Conservation (phyloP, 2,329 filamentous ascomycete species). For the Pochonia chlamydosporia region DNA sequence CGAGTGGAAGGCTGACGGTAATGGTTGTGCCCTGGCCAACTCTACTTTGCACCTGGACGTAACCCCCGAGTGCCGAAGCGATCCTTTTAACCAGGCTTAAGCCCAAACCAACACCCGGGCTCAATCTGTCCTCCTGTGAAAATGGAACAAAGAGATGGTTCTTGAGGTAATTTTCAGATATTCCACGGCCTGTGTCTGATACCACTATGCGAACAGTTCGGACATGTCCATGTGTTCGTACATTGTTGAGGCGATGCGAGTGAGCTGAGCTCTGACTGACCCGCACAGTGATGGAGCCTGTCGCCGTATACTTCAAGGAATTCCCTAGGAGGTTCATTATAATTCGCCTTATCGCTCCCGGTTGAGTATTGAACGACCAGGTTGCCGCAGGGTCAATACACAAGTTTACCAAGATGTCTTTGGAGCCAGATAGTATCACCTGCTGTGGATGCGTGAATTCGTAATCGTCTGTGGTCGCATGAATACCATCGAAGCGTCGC, state of each 20-base stretch:
- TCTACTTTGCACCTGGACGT: slow-evolving; percentile 49
- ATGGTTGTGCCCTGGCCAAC: slow-evolving; percentile 31
- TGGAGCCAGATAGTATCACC: slow-evolving; percentile 10
- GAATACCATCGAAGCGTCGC: slow-evolving; percentile 27
- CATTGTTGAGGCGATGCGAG: not conserved
- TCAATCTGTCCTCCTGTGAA: slow-evolving; percentile 55
- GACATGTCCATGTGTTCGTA: slow-evolving; percentile 3
- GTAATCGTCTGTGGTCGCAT: slow-evolving; percentile 29
- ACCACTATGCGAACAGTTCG: slow-evolving; percentile 37
- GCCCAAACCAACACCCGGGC: slow-evolving; percentile 58
- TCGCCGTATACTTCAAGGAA: slow-evolving; percentile 52
- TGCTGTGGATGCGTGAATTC: too few species aligned
- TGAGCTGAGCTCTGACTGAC: slow-evolving; percentile 19
- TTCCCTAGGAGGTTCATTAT: slow-evolving; percentile 61
- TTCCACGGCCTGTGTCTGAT: slow-evolving; percentile 60
- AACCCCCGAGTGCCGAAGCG: slow-evolving; percentile 51
- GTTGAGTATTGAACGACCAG: slow-evolving; percentile 51
- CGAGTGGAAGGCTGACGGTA: slow-evolving; percentile 25
- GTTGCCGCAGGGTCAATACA: slow-evolving; percentile 33
- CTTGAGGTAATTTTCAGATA: slow-evolving; percentile 55
- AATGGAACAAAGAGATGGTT: slow-evolving; percentile 59
- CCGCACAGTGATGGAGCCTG: slow-evolving; percentile 21
- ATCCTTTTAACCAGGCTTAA: slow-evolving; percentile 59
- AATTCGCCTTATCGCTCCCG: slow-evolving; percentile 45
- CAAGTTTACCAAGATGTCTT: slow-evolving; percentile 21